Percentiles rank a stretch among this genome's conserved stretches.
Conservation (phyloP, 2,329 filamentous ascomycete genomes). For the Cyclaneusma minus region DNA sequence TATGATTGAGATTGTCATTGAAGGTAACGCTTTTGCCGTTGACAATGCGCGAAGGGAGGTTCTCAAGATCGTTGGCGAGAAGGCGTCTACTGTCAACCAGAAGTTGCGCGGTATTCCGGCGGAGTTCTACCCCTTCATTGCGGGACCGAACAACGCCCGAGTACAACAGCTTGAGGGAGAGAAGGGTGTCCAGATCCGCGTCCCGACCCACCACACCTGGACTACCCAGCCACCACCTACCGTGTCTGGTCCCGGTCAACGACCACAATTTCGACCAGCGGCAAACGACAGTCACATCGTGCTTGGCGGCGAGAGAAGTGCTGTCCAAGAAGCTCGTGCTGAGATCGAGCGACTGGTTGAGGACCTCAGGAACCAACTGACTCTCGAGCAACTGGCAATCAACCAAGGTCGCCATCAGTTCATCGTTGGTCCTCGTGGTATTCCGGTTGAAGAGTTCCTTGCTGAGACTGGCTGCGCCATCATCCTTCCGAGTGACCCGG, state of each 20-base stretch:
- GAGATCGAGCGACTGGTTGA: conserved; percentile 68
- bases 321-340: conserved; percentile 64
- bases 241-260: conserved; percentile 43
- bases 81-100: conserved; percentile 65
- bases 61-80: conserved; percentile 73
- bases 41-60: conserved; percentile 74
- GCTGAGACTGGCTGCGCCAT: conserved; percentile 82
- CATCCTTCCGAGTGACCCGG: conserved; percentile 58
- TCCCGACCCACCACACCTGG: conserved; percentile 71
- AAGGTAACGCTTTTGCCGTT: conserved; percentile 81
- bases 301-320: conserved; percentile 70
- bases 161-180: conserved; percentile 54
- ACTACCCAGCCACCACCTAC: conserved; percentile 50
- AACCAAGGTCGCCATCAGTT: conserved; percentile 86
- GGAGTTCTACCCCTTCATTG: conserved; percentile 92
- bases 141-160: conserved; percentile 57
- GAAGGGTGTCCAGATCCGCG: conserved; percentile 64
- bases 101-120: conserved; percentile 73
- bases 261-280: conserved; percentile 55
- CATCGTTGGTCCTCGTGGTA: conserved; percentile 73
- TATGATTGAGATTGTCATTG: conserved; percentile 72
- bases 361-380: conserved; percentile 60
- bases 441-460: conserved; percentile 74
- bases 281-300: conserved; percentile 63
- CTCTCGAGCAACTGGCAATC: conserved; percentile 65